Conservation (phyloP, 2,329 filamentous ascomycete genomes). For the Phaeoacremonium minimum region DNA sequence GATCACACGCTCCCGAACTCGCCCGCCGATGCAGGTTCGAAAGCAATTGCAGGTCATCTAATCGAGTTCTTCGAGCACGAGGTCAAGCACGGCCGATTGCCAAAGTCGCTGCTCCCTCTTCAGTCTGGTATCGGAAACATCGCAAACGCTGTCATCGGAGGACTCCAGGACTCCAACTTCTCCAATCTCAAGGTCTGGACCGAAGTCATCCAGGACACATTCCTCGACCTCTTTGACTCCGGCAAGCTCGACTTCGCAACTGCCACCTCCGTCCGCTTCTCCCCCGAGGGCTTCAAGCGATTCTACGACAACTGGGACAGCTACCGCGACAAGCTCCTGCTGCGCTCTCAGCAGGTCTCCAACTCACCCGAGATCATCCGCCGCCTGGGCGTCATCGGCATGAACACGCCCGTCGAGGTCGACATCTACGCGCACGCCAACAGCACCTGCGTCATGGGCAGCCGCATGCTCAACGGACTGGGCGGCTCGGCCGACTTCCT, state of each 20-base stretch:
- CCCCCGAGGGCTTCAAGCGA: slow-evolving; percentile 82
- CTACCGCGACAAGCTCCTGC: slow-evolving; percentile 77
- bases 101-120: slow-evolving; percentile 70
- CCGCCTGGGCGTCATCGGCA: slow-evolving; percentile 80
- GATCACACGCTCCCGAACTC: slow-evolving; percentile 72
- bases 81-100: slow-evolving; percentile 72
- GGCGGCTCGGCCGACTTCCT: slow-evolving; percentile 82
- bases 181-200: slow-evolving; percentile 89
- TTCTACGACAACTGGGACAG: slow-evolving; percentile 84
- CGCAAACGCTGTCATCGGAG: slow-evolving; percentile 85
- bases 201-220: slow-evolving; percentile 87
- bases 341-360: slow-evolving; percentile 82
- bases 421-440: slow-evolving; percentile 95
- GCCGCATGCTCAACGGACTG: slow-evolving; percentile 81
- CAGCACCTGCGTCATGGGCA: slow-evolving; percentile 84
- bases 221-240: slow-evolving; percentile 87
- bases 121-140: slow-evolving; percentile 93
- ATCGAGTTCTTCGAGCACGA: slow-evolving; percentile 85
- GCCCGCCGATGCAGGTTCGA: slow-evolving; percentile 68
- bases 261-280: slow-evolving; percentile 86
- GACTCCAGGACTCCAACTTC: slow-evolving; percentile 77
- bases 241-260: slow-evolving; percentile 87
- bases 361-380: slow-evolving; percentile 91
- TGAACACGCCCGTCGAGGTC: slow-evolving; percentile 93
- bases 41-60: slow-evolving; percentile 70